Base-by-base conservation (phyloP, 2,329 filamentous ascomycete genomes). In the Pyricularia sp. region DNA sequence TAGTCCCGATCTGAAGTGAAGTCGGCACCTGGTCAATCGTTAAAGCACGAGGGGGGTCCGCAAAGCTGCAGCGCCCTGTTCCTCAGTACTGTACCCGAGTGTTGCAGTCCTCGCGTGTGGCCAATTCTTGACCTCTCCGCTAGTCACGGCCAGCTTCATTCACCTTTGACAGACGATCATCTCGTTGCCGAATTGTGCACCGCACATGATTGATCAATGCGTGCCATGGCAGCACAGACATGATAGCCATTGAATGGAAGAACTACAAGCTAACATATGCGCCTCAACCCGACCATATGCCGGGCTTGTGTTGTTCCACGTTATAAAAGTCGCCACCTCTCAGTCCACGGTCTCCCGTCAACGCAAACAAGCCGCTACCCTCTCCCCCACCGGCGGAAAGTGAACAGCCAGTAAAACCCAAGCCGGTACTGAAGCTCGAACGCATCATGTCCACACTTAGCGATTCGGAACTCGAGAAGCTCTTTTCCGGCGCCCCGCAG, bases 401-500 rank as follows among this genome's bases (percentile, higher is more conserved):
- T 68, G 77, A 80, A 67, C 73, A 76, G 68, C 73, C 75, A 65
- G 72, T 76, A 70, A 74, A 72, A 66, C 72, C 73, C 62, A 79
- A 75, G 68, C 79, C 79, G 44, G 73, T 80, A 65, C 73, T 85
- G 66, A 83, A 79, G 70, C 74, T 85, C 53, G 76, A 80, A 67
- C 79, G 80, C 72, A 86, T 84, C 75, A 87, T 87, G 80, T 78
- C 83, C 60, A 81, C 81, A 62, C 77, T 88, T 66, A 81, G 76
- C 69, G 80, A 84, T 60, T 76, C 79, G 55, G 85, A 89, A 68
- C 77, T 90, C 63, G 84, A 87, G 75, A 84, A 85, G 73, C 81
- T 90, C 70, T 91, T 90, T 78, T 88, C 87, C 30, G 88, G 88
- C n/a, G 88, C 88, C 59, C 88, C 88, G 68, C 87, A 89, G 72